phyloP scores from a whole-genome alignment of 257 asterid species.

The Penstemon newberryi region DNA sequence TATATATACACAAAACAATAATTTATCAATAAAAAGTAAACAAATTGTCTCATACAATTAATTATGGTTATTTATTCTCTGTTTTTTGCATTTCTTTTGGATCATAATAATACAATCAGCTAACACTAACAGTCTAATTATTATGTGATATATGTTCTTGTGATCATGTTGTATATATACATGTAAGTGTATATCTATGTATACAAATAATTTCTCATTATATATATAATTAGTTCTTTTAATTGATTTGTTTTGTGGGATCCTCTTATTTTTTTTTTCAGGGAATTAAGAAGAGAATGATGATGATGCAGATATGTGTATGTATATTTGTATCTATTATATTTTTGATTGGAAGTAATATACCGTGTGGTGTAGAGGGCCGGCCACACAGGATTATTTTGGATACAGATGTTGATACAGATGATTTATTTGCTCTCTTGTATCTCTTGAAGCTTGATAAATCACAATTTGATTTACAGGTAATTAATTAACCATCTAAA shows the following conservation, averaged over 20 bases:
- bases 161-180: background rate
- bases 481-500: background rate
- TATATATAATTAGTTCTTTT: conserved; percentile 8
- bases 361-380: conserved; percentile 28
- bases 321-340: conserved; percentile 23
- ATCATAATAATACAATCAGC: background rate
- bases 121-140: background rate
- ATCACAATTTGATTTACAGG: conserved; percentile 75
- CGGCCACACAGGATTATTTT: conserved; percentile 61
- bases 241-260: conserved; percentile 9
- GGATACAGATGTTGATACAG: conserved; percentile 82
- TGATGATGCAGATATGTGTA: conserved; percentile 35
- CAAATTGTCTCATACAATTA: no score
- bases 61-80: background rate
- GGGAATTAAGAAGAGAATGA: conserved; percentile 14
- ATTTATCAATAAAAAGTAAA: no score
- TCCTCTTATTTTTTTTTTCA: background rate
- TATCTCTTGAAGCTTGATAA: conserved; percentile 73
- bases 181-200: background rate
- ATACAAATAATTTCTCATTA: background rate
- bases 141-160: background rate
- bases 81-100: background rate
- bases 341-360: conserved; percentile 13
- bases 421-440: conserved; percentile 76
- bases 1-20: background rate